phyloP scores from a whole-genome alignment of 768 basidiomycete genomes.

The Psilocybe sp. region DNA sequence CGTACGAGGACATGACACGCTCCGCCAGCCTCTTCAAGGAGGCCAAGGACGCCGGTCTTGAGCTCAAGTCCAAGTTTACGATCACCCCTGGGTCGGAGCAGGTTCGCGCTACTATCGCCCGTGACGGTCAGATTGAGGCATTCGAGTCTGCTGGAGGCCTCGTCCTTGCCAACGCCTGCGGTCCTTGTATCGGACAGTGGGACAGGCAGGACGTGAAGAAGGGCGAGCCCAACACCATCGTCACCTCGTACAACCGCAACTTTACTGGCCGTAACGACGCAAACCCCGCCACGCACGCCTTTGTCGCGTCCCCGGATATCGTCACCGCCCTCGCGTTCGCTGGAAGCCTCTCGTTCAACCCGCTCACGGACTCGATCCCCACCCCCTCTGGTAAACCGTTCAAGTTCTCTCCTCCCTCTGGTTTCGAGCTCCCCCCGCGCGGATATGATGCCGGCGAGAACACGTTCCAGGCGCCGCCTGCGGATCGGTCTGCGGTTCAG shows the following conservation, averaged over 20 bases:
- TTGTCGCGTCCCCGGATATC: slow-evolving; percentile 90
- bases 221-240: slow-evolving; percentile 96
- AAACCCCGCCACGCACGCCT: slow-evolving; percentile 97
- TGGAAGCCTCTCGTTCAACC: slow-evolving; percentile 95
- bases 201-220: slow-evolving; percentile 95
- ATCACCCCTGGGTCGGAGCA: slow-evolving; percentile 99
- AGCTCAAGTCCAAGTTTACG: slow-evolving; percentile 92
- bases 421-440: slow-evolving; percentile 89
- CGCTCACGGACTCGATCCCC: slow-evolving; percentile 82
- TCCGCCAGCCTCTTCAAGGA: slow-evolving; percentile 92
- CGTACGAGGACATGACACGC: slow-evolving; percentile 99
- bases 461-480: slow-evolving; percentile 95
- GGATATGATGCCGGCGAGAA: slow-evolving; percentile 97
- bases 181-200: slow-evolving; percentile 99
- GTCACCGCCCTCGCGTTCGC: slow-evolving; percentile 97
- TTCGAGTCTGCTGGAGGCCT: slow-evolving; percentile 89
- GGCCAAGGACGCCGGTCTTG: slow-evolving; percentile 83
- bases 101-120: slow-evolving; percentile 94
- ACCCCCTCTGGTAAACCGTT: slow-evolving; percentile 94
- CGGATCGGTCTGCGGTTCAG: slow-evolving; percentile 74
- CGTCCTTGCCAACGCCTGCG: slow-evolving; percentile 97
- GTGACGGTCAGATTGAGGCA: slow-evolving; percentile 88
- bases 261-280: slow-evolving; percentile 99
- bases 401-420: slow-evolving; percentile 92
- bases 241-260: slow-evolving; percentile 99